Evolutionary conservation across 371 early-diverging fungal species (phyloP), one percentile per base, ranked within the genome.

Genomic region (Apophysomyces elegans): DNA sequence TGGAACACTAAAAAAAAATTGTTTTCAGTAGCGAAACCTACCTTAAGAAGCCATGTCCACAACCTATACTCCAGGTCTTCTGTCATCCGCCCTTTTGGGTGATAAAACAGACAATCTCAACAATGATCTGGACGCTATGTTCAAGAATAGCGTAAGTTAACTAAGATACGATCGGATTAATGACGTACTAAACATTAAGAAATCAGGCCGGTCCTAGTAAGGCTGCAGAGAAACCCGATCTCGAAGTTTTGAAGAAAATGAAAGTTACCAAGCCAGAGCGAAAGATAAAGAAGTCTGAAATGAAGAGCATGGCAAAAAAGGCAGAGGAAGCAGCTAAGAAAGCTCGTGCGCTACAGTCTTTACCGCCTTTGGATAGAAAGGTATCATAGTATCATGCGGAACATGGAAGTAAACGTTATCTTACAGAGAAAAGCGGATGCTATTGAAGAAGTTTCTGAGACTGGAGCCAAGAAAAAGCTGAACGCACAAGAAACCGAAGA

Each of bases 81-180:
- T 66, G 16, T 60, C 61, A 38, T 26, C 36, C 16, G 14, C 58
- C 16, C 13, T 66, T 16, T 44, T 66, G n/a, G 61, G 66, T 36
- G 32, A 41, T 43, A 75, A 78, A 56, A 66, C 70, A 7, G 74
- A 68, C 57, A 45, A 65, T 7, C 67, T 86, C 56, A 72, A 83
- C 68, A 76, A 68, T 61, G 72, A 75, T 4, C 68, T 86, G 12
- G 86, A 86, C 59, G 68, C 76, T 26, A 75, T 86, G 65, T 86
- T 86, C 63, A 84, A 84, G 62, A 83, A 81, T 61, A 84, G 80
- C 63, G 72, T 78, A 77, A 61, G 62, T 38, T 46, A 38, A 32
- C n/a, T 35, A 14, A 12, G 35, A 0, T 44, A 32, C 36, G 16
- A 36, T 21, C 32, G 58, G 26, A n/a, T 13, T 35, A 46, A n/a